Conservation (phyloP, 148 eudicot genomes). For the Rhododendron molle region DNA sequence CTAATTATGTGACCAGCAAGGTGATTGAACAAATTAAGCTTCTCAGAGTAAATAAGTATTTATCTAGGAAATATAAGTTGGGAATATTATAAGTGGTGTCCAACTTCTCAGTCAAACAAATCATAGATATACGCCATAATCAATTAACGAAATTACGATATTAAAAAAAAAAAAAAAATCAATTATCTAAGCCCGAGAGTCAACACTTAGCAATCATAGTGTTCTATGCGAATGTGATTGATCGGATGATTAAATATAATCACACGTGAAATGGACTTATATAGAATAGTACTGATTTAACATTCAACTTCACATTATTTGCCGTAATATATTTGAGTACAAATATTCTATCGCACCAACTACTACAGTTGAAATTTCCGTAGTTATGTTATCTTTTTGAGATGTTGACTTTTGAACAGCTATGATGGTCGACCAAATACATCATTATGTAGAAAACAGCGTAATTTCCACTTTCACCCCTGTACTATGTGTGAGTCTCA, state of each 20-base stretch:
- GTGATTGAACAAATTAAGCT: no score
- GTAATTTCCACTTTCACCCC: not conserved
- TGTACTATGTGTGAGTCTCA: not conserved
- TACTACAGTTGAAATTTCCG: not conserved
- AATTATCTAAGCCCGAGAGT: not conserved
- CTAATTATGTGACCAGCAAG: no score
- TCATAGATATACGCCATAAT: not conserved
- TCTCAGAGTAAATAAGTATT: no score
- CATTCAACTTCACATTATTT: no score
- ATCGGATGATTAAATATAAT: not conserved
- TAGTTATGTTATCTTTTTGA: not conserved
- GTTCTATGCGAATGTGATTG: not conserved
- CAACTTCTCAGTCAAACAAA: not conserved
- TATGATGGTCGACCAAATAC: not conserved
- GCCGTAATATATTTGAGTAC: no score
- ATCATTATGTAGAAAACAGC: not conserved
- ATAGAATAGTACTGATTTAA: no score
- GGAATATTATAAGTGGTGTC: no score
- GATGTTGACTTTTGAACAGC: not conserved
- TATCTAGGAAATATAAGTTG: no score
- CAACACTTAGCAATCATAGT: not conserved
- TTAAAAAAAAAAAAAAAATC: no score
- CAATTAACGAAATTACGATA: no score
- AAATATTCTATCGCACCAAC: not conserved
- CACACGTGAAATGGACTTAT: not conserved